Conservation (phyloP, 129 eudicot species). For the Flaveria bidentis region DNA sequence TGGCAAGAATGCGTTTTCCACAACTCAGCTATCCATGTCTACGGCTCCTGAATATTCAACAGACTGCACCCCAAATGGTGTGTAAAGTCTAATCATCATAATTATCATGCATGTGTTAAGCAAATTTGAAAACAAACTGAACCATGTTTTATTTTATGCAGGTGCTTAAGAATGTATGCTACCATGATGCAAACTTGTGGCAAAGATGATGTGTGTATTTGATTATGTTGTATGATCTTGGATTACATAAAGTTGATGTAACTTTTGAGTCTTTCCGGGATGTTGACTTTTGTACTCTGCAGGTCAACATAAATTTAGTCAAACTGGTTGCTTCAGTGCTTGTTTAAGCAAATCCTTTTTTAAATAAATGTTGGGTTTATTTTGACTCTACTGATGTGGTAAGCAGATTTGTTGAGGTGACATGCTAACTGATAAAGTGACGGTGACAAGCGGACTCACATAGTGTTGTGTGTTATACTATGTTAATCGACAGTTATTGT, state of each 20-base stretch:
- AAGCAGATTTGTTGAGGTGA: too few relatives aligned
- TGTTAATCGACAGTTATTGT: too few relatives aligned
- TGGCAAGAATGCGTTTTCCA: constrained; percentile 56
- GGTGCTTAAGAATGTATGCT: constrained; percentile 39
- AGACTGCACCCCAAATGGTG: constrained; percentile 55
- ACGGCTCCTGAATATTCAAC: constrained; percentile 54
- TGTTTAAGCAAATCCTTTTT: constrained; percentile 26
- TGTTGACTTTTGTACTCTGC: constrained; percentile 32
- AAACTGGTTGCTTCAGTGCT: constrained; percentile 14
- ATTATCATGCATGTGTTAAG: not conserved
- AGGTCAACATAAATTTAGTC: constrained; percentile 24
- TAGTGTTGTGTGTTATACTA: too few relatives aligned
- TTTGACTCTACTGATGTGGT: not conserved
- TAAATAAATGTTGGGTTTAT: constrained; percentile 36
- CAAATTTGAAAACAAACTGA: constrained; percentile 3
- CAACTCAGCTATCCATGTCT: constrained; percentile 82
- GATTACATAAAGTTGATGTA: constrained; percentile 27
- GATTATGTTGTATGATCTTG: constrained; percentile 32
- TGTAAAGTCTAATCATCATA: constrained; percentile 17
- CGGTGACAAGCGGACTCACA: too few relatives aligned
- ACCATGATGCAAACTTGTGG: constrained; percentile 17
- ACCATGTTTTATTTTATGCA: constrained; percentile 22
- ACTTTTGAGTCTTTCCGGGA: constrained; percentile 20
- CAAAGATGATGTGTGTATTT: constrained; percentile 35
- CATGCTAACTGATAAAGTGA: too few relatives aligned